phyloP scores from a whole-genome alignment of 176 grass and related monocot species.

The Thalia dealbata region DNA sequence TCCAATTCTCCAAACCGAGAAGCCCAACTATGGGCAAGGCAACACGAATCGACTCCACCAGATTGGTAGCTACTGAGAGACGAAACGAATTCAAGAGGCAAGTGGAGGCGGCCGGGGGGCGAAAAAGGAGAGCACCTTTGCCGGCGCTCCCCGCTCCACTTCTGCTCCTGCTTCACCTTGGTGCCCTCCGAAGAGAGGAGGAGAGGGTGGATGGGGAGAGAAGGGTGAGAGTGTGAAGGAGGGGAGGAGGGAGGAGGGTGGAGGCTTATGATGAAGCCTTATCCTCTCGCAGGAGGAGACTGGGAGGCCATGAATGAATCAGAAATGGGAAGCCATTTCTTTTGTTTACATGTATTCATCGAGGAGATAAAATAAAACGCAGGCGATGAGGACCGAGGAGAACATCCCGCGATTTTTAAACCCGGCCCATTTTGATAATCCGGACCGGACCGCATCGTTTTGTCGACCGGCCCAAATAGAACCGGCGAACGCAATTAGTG shows the following conservation, averaged over 20 bases:
- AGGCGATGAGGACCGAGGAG: no score
- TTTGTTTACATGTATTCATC: not conserved
- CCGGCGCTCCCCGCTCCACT: not conserved
- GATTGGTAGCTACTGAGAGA: not conserved
- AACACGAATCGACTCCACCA: not conserved
- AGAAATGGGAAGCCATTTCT: not conserved
- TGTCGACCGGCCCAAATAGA: no score
- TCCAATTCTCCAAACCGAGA: not conserved
- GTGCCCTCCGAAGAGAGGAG: not conserved
- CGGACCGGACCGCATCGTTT: no score
- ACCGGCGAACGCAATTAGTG: no score
- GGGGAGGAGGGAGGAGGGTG: not conserved
- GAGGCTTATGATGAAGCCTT: not conserved
- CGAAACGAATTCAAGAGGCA: not conserved
- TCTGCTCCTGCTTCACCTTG: slow-evolving; percentile 8
- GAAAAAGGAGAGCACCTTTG: slow-evolving; percentile 2
- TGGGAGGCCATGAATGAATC: not conserved
- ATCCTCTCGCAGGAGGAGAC: not conserved
- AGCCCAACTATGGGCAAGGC: not conserved
- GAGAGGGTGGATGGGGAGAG: not conserved
- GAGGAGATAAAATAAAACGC: no score
- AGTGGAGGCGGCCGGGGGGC: not conserved
- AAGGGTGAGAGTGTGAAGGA: not conserved
- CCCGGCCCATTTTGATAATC: no score
- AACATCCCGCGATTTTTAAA: no score